Evolutionary conservation across 352 stramenopile species (phyloP).

Genomic region (Globisporangium recalcitrans): DNA sequence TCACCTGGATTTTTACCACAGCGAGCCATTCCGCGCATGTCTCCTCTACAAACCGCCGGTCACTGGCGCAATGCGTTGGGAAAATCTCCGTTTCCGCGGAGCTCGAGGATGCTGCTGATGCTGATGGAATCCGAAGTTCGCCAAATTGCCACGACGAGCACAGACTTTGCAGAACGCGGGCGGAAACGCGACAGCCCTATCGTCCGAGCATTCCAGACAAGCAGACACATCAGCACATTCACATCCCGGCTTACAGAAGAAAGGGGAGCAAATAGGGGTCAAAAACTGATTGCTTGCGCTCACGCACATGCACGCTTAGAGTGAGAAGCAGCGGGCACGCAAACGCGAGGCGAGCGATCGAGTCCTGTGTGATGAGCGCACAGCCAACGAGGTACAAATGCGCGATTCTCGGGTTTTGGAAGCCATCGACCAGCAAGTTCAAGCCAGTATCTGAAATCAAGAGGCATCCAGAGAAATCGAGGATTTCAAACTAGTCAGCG

Average conservation of each 20-base stretch:
- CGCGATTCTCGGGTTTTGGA: conserved; percentile 41
- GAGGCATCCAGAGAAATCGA: conserved; percentile 54
- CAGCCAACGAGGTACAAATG: conserved; percentile 63
- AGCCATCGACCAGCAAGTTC: conserved; percentile 44
- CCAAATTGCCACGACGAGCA: conserved; percentile 66
- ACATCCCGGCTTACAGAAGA: background rate
- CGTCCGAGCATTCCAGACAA: background rate
- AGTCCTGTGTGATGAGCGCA: conserved; percentile 54
- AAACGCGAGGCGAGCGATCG: conserved; percentile 52
- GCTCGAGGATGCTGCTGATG: conserved; percentile 16
- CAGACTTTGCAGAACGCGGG: conserved; percentile 51
- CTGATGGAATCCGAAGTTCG: conserved; percentile 32
- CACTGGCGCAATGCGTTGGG: conserved; percentile 57
- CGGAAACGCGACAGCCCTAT: conserved; percentile 60
- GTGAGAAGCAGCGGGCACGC: conserved; percentile 64
- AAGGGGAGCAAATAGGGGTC: background rate
- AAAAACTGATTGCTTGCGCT: background rate
- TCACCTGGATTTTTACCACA: conserved; percentile 54
- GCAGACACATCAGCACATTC: background rate
- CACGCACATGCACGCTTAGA: conserved; percentile 42
- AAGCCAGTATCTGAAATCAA: conserved; percentile 53
- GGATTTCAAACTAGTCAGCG: conserved; percentile 53
- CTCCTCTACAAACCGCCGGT: conserved; percentile 58
- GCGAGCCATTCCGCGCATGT: conserved; percentile 48
- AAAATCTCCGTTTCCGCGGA: conserved; percentile 53